These are phyloP conservation scores for Pestalotiopsis sp. DNA, from an alignment of 2,329 filamentous ascomycete genomes.

Conservation along the genomic window DNA sequence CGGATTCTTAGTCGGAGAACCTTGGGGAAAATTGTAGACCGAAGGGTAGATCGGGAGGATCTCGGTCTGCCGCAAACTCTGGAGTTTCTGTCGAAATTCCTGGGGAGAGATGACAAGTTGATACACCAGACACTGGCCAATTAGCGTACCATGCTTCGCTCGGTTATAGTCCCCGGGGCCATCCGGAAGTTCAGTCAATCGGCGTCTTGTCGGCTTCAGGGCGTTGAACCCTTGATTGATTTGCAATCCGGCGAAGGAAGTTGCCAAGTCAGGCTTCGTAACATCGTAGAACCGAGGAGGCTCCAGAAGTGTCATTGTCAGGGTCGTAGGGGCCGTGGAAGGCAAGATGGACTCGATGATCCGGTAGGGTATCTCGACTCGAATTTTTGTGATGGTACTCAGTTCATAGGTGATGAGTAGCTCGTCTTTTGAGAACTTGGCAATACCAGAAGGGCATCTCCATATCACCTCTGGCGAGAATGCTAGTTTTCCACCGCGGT, in stretches of 20 bases:
- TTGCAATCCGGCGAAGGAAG: not conserved
- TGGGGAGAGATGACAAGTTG: slow-evolving; percentile 32
- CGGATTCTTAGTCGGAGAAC: slow-evolving; percentile 11
- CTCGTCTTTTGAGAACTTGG: slow-evolving; percentile 44
- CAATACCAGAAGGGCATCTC: slow-evolving; percentile 40
- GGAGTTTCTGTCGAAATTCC: slow-evolving; percentile 33
- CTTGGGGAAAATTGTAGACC: slow-evolving; percentile 24
- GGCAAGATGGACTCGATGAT: slow-evolving; percentile 50
- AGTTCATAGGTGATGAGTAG: slow-evolving; percentile 42
- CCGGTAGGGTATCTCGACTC: slow-evolving; percentile 53
- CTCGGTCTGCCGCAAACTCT: slow-evolving; percentile 28
- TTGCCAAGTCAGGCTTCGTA: not conserved
- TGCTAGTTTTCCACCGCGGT: slow-evolving; percentile 31
- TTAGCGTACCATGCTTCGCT: slow-evolving; percentile 32
- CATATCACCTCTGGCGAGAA: slow-evolving; percentile 46
- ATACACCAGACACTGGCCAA: slow-evolving; percentile 50
- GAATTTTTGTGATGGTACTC: slow-evolving; percentile 19
- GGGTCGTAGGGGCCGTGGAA: slow-evolving; percentile 34
- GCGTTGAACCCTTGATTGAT: not conserved
- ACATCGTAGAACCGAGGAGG: slow-evolving; percentile 52
- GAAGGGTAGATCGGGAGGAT: slow-evolving; percentile 24
- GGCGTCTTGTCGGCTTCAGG: slow-evolving; percentile 18
- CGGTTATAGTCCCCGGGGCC: slow-evolving; percentile 10
- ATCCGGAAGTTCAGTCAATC: slow-evolving; percentile 33
- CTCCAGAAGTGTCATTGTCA: slow-evolving; percentile 55